Base-by-base conservation (phyloP, 2,329 filamentous ascomycete species). In the Peltaster fructicola region DNA sequence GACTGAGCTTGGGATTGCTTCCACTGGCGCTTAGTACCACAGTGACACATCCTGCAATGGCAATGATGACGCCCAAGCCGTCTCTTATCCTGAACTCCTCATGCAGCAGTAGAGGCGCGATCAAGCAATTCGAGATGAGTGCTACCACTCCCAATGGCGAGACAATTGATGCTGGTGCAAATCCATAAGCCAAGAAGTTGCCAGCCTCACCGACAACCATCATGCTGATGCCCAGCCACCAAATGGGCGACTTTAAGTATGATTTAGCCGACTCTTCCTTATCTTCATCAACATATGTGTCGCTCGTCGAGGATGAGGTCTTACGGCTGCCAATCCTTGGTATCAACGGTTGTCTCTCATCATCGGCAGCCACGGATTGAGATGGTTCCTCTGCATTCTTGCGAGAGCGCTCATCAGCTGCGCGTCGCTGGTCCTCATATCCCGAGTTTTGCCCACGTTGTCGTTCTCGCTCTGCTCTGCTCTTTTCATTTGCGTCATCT, bases 81-180 rank as follows among this genome's bases (percentile, higher is more conserved):
- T 98, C 88, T 24, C 81, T 69, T 38, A 63, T 63, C 16, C 88
- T 73, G 44, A 98, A 93, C 24, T 62, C 64, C 54, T 98, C 88
- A 45, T 92, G 84, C 37, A 98, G 73, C 61, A 98, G 73, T 33
- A 88, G 72, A 1, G 88, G 88, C 3, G 88, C 88, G 46, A 98
- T 92, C 31, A 98, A 68, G 51, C 88, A 98, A 53, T 98, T 98
- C 21, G 84, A 92, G 22, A 98, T 73, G 33, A 98, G 60, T 2
- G 88, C 88, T 8, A 98, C 88, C n/a, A 98, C 88, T 7, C 88
- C 88, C 5, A 98, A 61, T 0, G 88, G 88, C 16, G 84, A 93
- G 20, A 98, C 88, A 41, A 98, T 93, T 8, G 88, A 95, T 6
- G 88, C 88, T 3, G 88, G 88, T 15, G 88, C 88, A 48, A 98